These are phyloP conservation scores for Phialemonium atrogriseum DNA, from an alignment of 2,329 filamentous ascomycete species.

Conservation along the genomic window DNA sequence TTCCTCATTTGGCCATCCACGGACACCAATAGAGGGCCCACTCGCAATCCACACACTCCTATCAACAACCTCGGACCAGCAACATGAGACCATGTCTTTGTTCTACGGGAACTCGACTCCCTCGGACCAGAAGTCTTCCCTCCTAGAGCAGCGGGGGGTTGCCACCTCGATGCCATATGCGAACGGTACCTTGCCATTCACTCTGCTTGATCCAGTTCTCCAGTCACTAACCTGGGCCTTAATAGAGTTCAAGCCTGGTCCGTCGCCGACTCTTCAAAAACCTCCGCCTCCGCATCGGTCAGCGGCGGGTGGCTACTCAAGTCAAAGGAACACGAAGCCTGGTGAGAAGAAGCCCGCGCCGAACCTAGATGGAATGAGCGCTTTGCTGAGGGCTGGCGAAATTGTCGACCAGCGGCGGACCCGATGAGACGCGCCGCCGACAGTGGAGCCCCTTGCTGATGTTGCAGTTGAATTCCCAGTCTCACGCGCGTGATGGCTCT, in stretches of 20 bases:
- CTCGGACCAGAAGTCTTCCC: conserved; percentile 8
- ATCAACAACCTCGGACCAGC: conserved; percentile 25
- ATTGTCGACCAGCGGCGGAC: conserved; percentile 45
- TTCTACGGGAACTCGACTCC: conserved; percentile 7
- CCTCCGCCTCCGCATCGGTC: too few relatives aligned
- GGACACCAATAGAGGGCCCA: conserved; percentile 40
- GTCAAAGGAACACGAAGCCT: too few relatives aligned
- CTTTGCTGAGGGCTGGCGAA: conserved; percentile 49
- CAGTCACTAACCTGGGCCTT: neutral
- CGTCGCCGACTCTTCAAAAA: neutral
- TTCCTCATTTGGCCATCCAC: conserved; percentile 29
- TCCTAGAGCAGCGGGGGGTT: neutral
- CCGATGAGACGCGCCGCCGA: too few relatives aligned
- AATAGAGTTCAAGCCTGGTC: neutral
- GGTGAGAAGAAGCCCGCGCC: conserved; percentile 17
- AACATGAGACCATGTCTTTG: conserved; percentile 7
- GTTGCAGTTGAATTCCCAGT: too few relatives aligned
- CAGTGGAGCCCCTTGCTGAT: too few relatives aligned
- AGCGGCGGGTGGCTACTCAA: too few relatives aligned
- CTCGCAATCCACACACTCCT: conserved; percentile 48
- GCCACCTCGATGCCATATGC: conserved; percentile 4
- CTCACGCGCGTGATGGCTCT: too few relatives aligned
- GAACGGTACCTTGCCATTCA: conserved; percentile 7
- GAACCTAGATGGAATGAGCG: conserved; percentile 49
- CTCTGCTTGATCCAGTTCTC: neutral